A percentile compares a stretch with the other conserved stretches of the same genome.
Evolutionary conservation across 257 asterid species (phyloP).

Genomic region (Penstemon eatonii): DNA sequence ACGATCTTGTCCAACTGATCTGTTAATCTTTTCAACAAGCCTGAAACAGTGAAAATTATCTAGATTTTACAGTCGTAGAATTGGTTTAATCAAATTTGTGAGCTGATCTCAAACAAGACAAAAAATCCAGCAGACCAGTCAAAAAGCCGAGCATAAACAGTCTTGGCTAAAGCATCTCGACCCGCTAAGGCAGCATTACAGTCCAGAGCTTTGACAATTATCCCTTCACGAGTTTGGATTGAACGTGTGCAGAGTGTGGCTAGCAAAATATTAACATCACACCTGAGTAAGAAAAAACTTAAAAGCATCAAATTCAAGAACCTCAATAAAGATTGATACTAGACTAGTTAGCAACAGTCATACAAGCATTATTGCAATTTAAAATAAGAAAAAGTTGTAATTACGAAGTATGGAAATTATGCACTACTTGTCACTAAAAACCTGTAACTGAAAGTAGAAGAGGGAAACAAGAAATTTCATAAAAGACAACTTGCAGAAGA

Average conservation of each 20-base stretch:
- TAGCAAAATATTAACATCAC: slow-evolving; percentile 74
- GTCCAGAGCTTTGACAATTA: slow-evolving; percentile 84
- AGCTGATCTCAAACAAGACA: slow-evolving; percentile 13
- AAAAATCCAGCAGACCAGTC: slow-evolving; percentile 70
- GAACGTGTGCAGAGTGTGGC: slow-evolving; percentile 89
- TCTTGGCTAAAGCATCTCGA: slow-evolving; percentile 96
- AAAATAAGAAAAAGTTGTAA: slow-evolving; percentile 3
- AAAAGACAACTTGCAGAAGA: slow-evolving; percentile 23
- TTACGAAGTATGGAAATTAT: slow-evolving; percentile 12
- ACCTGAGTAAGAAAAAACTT: slow-evolving; percentile 51
- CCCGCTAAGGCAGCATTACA: slow-evolving; percentile 91
- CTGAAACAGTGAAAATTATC: slow-evolving; percentile 47
- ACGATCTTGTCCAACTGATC: slow-evolving; percentile 96
- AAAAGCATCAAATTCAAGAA: slow-evolving; percentile 27
- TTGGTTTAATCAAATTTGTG: slow-evolving; percentile 24
- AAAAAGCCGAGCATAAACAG: slow-evolving; percentile 86
- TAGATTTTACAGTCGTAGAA: slow-evolving; percentile 23
- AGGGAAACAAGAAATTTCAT: slow-evolving; percentile 15
- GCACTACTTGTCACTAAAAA: not conserved
- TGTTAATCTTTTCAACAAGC: slow-evolving; percentile 94
- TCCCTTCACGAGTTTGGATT: slow-evolving; percentile 91
- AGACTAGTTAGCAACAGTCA: slow-evolving; percentile 20
- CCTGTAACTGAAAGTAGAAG: not conserved
- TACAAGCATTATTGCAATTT: slow-evolving; percentile 9
- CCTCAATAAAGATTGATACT: not conserved